Evolutionary conservation across 1,284 basidiomycete genomes (phyloP), one percentile per base, ranked within the genome.

Genomic region (Leccinum fuscescens): DNA sequence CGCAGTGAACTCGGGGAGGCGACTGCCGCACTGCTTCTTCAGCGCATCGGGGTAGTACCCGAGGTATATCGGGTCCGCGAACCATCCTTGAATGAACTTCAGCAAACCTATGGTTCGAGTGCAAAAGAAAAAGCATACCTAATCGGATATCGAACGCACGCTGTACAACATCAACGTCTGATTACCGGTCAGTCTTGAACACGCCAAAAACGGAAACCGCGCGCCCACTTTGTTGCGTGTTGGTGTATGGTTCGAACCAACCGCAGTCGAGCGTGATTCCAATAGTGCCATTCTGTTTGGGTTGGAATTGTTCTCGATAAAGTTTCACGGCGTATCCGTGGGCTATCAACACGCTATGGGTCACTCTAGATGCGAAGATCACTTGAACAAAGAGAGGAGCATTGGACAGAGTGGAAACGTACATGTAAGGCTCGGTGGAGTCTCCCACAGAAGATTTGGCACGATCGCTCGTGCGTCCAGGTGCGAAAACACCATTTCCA

Each of bases 211-310:
- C 8, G 17, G 17, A n/a, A 17, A 58, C 4, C 11, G 17, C 14
- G 39, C 15, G 27, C 59, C 17, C 22, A 58, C 82, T 81, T 61
- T 79, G 79, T 1, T 78, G 77, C 2, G 68, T 20, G 20, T 20
- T 69, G 58, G 82, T 81, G 62, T 76, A 84, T 1, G 83, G 83
- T 57, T 80, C 73, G 22, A 75, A 73, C 81, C 81, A 84, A 58
- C 80, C 77, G 24, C 78, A 79, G 65, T 85, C 83, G 53, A 80
- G 71, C n/a, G 79, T 80, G 66, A 81, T 80, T 14, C 79, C 78
- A 44, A 80, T 80, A 29, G 64, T 62, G 9, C 78, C 78, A 5
- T 66, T 63, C 49, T 75, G 74, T 8, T 58, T 56, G 3, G 70
- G 59, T 64, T 76, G 73, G 68, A 73, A 80, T 53, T 78, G 64